These are phyloP conservation scores for Debaryomyces robertsiae DNA, from an alignment of 1,139 yeast species.

Conservation along the genomic window DNA sequence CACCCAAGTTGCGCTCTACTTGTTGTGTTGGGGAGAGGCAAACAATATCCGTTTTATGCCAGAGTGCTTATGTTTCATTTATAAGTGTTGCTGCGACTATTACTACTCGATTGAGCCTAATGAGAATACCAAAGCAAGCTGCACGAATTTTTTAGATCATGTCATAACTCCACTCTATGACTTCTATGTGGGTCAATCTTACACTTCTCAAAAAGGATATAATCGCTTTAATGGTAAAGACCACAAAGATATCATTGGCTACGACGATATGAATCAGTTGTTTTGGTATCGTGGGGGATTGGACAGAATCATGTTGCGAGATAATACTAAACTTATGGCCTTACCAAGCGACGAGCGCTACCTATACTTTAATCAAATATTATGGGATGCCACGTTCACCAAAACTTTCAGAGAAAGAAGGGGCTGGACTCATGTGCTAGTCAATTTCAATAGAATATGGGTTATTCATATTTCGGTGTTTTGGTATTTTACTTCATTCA, in stretches of 20 bases:
- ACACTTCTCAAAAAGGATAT: conserved; percentile 35
- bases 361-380: conserved; percentile 39
- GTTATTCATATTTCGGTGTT: conserved; percentile 73
- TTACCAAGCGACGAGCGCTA: conserved; percentile 51
- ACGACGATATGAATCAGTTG: conserved; percentile 65
- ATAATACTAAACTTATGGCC: conserved; percentile 41
- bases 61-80: conserved; percentile 79
- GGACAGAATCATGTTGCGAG: conserved; percentile 41
- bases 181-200: conserved; percentile 61
- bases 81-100: conserved; percentile 74
- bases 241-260: conserved; percentile 56
- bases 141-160: conserved; percentile 55
- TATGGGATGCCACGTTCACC: conserved; percentile 53
- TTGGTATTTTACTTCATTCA: conserved; percentile 82
- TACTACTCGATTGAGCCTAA: conserved; percentile 50
- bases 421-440: conserved; percentile 75
- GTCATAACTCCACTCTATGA: conserved; percentile 75
- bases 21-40: conserved; percentile 89
- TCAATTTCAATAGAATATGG: conserved; percentile 84
- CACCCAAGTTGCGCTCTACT: conserved; percentile 67
- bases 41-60: conserved; percentile 83
- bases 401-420: conserved; percentile 64
- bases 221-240: conserved; percentile 51
- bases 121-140: conserved; percentile 21
- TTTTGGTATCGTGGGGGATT: conserved; percentile 61